Evolutionary conservation across 441 rosid genomes (phyloP), one percentile per base, ranked within the genome.

Genomic region (Lepidium campestre): DNA sequence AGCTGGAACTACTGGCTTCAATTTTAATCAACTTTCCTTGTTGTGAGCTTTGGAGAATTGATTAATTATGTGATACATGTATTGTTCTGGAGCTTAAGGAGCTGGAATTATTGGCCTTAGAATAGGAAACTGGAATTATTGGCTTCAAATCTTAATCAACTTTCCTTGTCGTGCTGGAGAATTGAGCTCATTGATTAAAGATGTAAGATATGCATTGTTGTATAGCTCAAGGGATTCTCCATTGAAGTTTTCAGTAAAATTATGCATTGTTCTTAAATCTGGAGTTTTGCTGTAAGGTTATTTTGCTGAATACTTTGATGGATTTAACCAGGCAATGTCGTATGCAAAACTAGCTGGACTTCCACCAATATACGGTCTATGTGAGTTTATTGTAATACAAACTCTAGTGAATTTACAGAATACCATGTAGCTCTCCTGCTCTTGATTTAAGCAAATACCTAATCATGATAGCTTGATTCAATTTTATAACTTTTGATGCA

Each of bases 341-440:
- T 93, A 93, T 79, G 97, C 98, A 61, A 93, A 86, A 67, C 82
- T 93, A 67, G 98, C 98, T 41, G 97, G 98, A 65, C 90, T 93
- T 75, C 80, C 81, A 56, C 79, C 99, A 14, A 91, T 94, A 29
- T 94, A 89, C 62, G 99, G 99, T 50, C 80, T 94, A 45, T 92
- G 98, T 92, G 86, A 92, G 98, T 40, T 52, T 29, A 60, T 31
- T 25, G 7, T 65, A 5, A 41, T 39, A 36, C 58, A 37, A 8
- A 36, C 20, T 15, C 27, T 41, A 29, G 13, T 39, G 40, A 34
- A 42, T 45, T 34, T 35, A 55, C 39, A 9, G 15, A 40, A 8
- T 65, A 18, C 19, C 40, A 53, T 19, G 23, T 5, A 54, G 52
- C 15, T 42, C 17, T 54, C 5, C n/a, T 25, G 13, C 50, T 35